Percentiles rank a stretch among this genome's conserved stretches.
Evolutionary conservation across 305 asterid species (phyloP).

Genomic region (Fraxinus xanthoxyloides): DNA sequence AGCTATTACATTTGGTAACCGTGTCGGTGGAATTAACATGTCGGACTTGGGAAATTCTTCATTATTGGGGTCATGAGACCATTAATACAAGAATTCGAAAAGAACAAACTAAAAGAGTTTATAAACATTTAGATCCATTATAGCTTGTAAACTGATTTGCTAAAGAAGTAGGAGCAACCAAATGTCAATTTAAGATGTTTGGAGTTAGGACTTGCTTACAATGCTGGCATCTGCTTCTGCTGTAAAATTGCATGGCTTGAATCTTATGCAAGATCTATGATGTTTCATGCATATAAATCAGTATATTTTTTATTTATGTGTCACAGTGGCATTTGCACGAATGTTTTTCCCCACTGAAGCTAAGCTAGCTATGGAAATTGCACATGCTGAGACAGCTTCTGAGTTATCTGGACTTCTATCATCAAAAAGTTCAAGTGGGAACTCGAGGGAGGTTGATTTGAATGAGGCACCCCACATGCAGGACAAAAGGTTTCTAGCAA

Average conservation of each 20-base stretch:
- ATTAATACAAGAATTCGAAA: not conserved
- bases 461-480: slow-evolving; percentile 60
- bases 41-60: not conserved
- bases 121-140: not conserved
- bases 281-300: not conserved
- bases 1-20: not conserved
- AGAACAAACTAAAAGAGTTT: not conserved
- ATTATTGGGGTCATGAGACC: not conserved
- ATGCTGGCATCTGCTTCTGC: not conserved
- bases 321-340: slow-evolving; percentile 66
- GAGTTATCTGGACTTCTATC: slow-evolving; percentile 46
- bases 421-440: slow-evolving; percentile 57
- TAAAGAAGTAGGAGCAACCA: not conserved
- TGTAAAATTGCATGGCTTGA: not conserved
- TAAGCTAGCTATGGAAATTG: slow-evolving; percentile 75
- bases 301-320: slow-evolving; percentile 12
- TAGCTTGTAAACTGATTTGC: not conserved
- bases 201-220: not conserved
- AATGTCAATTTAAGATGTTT: not conserved
- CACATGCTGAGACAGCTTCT: slow-evolving; percentile 63
- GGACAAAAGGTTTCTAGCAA: slow-evolving; percentile 44
- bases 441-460: slow-evolving; percentile 66
- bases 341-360: slow-evolving; percentile 81
- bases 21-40: not conserved
- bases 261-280: not conserved